Evolutionary conservation across 2,329 filamentous ascomycete species (phyloP).

Genomic region (Exserohilum turcica): DNA sequence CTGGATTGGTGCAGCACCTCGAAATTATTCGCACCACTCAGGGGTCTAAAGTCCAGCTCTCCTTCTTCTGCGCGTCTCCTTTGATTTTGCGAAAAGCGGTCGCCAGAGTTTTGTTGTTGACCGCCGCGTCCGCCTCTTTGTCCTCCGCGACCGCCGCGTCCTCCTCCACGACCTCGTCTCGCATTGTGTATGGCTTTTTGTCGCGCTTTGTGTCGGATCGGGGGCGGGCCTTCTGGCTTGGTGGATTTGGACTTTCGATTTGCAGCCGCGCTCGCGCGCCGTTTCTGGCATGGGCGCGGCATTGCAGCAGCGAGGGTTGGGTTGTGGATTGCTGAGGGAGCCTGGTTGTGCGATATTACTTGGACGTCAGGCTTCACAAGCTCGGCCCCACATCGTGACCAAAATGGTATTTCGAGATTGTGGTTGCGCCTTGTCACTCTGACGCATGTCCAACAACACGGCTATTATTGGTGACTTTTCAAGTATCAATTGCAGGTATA

Average conservation of each 20-base stretch:
- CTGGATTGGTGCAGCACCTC: slow-evolving; percentile 21
- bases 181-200: slow-evolving; percentile 28
- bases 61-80: slow-evolving; percentile 5
- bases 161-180: slow-evolving; percentile 10
- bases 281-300: slow-evolving; percentile 34
- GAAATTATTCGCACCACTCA: slow-evolving; percentile 23
- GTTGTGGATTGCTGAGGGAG: background rate
- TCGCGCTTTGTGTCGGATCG: slow-evolving; percentile 24
- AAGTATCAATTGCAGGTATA: too few species aligned
- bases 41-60: slow-evolving; percentile 20
- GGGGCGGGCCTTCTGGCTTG: slow-evolving; percentile 21
- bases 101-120: slow-evolving; percentile 8
- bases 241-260: slow-evolving; percentile 20
- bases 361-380: slow-evolving; percentile 12
- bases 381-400: slow-evolving; percentile 12
- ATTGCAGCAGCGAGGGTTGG: slow-evolving; percentile 13
- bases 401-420: slow-evolving; percentile 4
- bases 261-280: slow-evolving; percentile 30
- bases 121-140: slow-evolving; percentile 5
- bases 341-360: slow-evolving; percentile 10
- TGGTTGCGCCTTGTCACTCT: background rate
- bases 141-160: slow-evolving; percentile 1
- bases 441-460: background rate
- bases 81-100: slow-evolving; percentile 9
- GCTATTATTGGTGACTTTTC: background rate